Evolutionary conservation across 257 asterid species (phyloP).

Genomic region (Solanum sejunctum): DNA sequence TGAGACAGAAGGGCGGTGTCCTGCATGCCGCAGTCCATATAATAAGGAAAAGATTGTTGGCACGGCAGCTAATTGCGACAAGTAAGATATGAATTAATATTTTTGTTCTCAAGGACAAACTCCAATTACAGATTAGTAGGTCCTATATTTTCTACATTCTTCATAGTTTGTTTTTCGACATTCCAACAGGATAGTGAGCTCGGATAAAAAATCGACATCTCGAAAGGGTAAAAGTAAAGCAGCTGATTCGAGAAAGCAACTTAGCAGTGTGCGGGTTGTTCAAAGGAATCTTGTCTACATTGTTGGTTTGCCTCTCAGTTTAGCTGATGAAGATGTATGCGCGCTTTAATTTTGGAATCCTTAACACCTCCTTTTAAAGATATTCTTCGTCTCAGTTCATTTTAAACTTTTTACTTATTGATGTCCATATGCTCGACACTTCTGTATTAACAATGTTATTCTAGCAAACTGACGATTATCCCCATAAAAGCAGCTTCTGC

Average conservation of each 20-base stretch:
- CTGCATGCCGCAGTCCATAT: slow-evolving; percentile 94
- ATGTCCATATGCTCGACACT: neutral
- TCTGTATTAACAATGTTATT: neutral
- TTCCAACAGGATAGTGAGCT: slow-evolving; percentile 51
- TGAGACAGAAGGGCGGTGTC: slow-evolving; percentile 89
- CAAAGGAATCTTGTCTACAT: slow-evolving; percentile 93
- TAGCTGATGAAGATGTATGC: slow-evolving; percentile 85
- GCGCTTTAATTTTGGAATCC: neutral
- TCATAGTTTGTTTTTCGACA: neutral
- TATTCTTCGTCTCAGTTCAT: neutral
- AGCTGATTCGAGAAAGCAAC: slow-evolving; percentile 83
- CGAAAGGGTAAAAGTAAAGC: slow-evolving; percentile 71
- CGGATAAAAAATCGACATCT: slow-evolving; percentile 54
- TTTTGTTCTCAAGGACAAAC: neutral
- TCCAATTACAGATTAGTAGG: neutral
- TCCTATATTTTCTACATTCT: neutral
- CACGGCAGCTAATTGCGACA: slow-evolving; percentile 59
- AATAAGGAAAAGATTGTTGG: slow-evolving; percentile 96
- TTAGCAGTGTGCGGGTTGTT: slow-evolving; percentile 77
- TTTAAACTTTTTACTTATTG: neutral
- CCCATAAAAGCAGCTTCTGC: slow-evolving; percentile 60
- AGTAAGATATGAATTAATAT: slow-evolving; percentile 20
- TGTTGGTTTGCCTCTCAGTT: slow-evolving; percentile 83
- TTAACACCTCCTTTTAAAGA: neutral
- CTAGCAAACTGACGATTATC: neutral